Conservation (phyloP, 2,329 filamentous ascomycete species). For the Calonectria naviculata region DNA sequence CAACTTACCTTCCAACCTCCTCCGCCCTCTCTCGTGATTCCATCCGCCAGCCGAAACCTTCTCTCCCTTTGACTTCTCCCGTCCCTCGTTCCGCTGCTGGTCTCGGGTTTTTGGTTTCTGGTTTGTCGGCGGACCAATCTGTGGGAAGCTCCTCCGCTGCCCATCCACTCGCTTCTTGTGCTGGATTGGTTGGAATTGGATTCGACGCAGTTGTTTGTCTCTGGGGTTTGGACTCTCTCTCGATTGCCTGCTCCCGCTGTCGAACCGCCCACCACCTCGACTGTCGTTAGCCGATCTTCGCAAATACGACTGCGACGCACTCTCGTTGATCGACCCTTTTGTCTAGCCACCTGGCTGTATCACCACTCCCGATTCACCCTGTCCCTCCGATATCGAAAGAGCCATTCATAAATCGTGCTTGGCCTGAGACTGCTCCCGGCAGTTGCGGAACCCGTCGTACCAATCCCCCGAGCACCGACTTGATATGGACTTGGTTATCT, state of each 20-base stretch:
- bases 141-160: constrained; percentile 13
- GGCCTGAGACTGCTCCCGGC: constrained; percentile 24
- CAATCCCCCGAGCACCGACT: constrained; percentile 20
- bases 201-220: constrained; percentile 5
- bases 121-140: constrained; percentile 20
- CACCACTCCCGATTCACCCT: constrained; percentile 32
- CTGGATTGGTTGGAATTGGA: constrained; percentile 13
- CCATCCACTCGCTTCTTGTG: constrained; percentile 17
- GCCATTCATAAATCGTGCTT: constrained; percentile 12
- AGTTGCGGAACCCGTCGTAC: constrained; percentile 28
- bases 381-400: constrained; percentile 15
- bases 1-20: constrained; percentile 30
- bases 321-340: constrained; percentile 14
- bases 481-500: constrained; percentile 40
- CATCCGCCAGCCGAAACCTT: constrained; percentile 27
- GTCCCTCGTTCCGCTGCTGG: constrained; percentile 23
- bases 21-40: constrained; percentile 5
- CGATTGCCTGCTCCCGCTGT: background rate
- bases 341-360: constrained; percentile 30
- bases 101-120: constrained; percentile 27
- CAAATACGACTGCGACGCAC: constrained; percentile 16
- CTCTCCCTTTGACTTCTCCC: constrained; percentile 17
- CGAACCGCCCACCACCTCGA: constrained; percentile 1
- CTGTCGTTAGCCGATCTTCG: constrained; percentile 15
- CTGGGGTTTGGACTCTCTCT: background rate